These are phyloP conservation scores for Pseudozyma sp. DNA, from an alignment of 1,284 basidiomycete genomes.

Conservation along the genomic window DNA sequence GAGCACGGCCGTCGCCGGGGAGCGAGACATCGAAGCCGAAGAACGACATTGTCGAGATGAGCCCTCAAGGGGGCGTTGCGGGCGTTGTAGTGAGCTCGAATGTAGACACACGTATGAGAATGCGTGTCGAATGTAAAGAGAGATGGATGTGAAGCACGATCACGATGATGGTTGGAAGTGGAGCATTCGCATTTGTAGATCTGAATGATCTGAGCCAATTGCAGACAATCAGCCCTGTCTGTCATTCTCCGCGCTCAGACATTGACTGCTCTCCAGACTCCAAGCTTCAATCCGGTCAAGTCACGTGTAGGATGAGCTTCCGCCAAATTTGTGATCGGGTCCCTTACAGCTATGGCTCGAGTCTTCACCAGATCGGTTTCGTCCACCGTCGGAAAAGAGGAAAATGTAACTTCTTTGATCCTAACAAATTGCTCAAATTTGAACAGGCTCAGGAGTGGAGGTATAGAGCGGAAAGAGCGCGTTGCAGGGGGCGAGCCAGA, in stretches of 20 bases:
- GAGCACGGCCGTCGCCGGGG: conserved; percentile 43
- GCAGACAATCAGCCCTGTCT: too few species aligned
- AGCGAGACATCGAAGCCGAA: conserved; percentile 68
- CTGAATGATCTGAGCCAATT: too few species aligned
- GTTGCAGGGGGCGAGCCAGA: too few species aligned
- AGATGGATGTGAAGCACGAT: not conserved
- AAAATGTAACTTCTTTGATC: too few species aligned
- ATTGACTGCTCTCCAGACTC: not conserved
- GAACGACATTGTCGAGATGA: conserved; percentile 61
- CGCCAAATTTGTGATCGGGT: conserved; percentile 8
- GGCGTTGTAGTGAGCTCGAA: not conserved
- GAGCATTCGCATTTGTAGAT: not conserved
- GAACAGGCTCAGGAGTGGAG: too few species aligned
- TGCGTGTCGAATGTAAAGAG: not conserved
- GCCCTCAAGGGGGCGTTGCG: not conserved
- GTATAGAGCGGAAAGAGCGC: too few species aligned
- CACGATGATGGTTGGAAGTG: conserved; percentile 1
- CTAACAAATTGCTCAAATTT: too few species aligned
- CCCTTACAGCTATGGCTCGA: not conserved
- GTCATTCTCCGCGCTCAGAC: conserved; percentile 15
- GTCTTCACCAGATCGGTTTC: too few species aligned
- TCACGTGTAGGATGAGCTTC: conserved; percentile 10
- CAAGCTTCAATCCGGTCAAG: not conserved
- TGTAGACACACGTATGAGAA: not conserved
- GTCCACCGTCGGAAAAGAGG: too few species aligned